These are phyloP conservation scores for Lantana camara DNA, from an alignment of 257 asterid species.

Conservation along the genomic window DNA sequence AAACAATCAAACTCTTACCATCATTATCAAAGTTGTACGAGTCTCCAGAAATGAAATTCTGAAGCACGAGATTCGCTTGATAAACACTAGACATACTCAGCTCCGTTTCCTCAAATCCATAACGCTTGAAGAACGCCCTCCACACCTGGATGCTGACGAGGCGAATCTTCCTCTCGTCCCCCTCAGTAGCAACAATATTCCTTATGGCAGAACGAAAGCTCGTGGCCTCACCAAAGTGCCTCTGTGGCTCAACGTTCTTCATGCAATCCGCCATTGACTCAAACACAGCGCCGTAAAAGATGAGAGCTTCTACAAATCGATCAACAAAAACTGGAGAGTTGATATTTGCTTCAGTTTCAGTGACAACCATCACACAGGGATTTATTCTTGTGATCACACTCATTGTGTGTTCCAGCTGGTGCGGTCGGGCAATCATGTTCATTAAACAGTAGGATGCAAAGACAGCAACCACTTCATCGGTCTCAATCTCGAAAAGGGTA, in stretches of 20 bases:
- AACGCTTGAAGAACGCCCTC: conserved; percentile 45
- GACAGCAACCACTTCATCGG: conserved; percentile 47
- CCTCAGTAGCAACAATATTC: conserved; percentile 50
- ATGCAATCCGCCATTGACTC: conserved; percentile 51
- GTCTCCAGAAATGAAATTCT: conserved; percentile 36
- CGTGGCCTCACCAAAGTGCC: conserved; percentile 38
- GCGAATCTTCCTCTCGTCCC: conserved; percentile 46
- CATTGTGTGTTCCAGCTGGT: conserved; percentile 41
- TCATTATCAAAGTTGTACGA: conserved; percentile 41
- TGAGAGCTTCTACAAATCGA: conserved; percentile 55
- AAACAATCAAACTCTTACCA: conserved; percentile 46
- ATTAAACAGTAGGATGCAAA: conserved; percentile 40
- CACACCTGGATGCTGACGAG: conserved; percentile 46
- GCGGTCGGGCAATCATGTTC: conserved; percentile 41
- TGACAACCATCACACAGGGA: conserved; percentile 43
- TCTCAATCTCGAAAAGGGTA: conserved; percentile 27
- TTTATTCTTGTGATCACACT: conserved; percentile 33
- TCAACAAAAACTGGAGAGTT: conserved; percentile 51
- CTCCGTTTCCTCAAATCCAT: conserved; percentile 40
- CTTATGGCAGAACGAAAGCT: conserved; percentile 39
- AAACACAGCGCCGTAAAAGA: conserved; percentile 49
- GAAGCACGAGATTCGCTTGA: conserved; percentile 46
- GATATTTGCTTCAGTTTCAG: conserved; percentile 54
- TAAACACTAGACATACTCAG: conserved; percentile 44
- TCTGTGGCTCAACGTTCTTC: conserved; percentile 38